A percentile compares a stretch with the other conserved stretches of the same genome.
Evolutionary conservation across 768 basidiomycete genomes (phyloP).

Genomic region (Tylopilus plumbeoviolaceoides): DNA sequence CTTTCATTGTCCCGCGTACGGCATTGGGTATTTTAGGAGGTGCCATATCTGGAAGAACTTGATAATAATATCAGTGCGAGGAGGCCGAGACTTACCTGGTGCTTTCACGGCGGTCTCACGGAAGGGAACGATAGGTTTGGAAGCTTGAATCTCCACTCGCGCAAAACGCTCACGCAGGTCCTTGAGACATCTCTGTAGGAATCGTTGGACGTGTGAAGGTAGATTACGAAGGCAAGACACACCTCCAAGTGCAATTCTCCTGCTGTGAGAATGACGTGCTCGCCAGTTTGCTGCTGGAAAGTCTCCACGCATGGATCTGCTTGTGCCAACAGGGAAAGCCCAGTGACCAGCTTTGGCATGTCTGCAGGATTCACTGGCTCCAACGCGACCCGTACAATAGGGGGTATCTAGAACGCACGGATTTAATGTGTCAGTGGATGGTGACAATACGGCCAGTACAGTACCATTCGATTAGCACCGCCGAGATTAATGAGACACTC

Average conservation of each 20-base stretch:
- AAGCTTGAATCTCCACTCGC: constrained; percentile 86
- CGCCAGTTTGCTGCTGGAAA: constrained; percentile 95
- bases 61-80: background rate
- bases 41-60: constrained; percentile 66
- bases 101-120: constrained; percentile 89
- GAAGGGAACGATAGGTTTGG: constrained; percentile 96
- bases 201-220: background rate
- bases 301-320: constrained; percentile 97
- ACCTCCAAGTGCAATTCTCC: constrained; percentile 97
- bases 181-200: constrained; percentile 80
- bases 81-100: constrained; percentile 44
- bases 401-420: constrained; percentile 52
- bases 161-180: constrained; percentile 97
- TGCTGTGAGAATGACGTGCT: constrained; percentile 94
- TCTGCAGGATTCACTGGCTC: constrained; percentile 82
- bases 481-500: constrained; percentile 79
- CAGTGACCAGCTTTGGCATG: constrained; percentile 83
- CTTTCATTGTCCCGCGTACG: constrained; percentile 73
- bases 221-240: constrained; percentile 11
- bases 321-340: constrained; percentile 85
- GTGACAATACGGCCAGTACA: background rate
- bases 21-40: constrained; percentile 71
- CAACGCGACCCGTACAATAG: constrained; percentile 93
- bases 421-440: background rate
- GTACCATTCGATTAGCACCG: constrained; percentile 59